Percentiles rank a stretch among this genome's conserved stretches.
phyloP scores from a whole-genome alignment of 495 filamentous ascomycete species.

The Penicillium lividum region DNA sequence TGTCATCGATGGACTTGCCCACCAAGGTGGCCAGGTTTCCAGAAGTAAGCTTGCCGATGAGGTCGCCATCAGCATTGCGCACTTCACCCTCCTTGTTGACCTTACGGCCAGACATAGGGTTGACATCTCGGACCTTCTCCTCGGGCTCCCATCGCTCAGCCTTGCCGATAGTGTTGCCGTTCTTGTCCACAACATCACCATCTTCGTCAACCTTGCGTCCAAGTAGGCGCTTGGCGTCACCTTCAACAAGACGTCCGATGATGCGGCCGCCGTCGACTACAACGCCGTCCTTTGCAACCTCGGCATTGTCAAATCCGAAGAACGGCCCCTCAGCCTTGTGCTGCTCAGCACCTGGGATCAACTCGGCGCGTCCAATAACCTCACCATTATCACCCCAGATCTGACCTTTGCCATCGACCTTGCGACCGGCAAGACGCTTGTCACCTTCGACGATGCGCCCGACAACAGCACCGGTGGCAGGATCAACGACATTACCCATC shows the following conservation, averaged over 20 bases:
- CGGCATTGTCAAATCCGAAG: conserved; percentile 69
- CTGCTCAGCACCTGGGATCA: conserved; percentile 72
- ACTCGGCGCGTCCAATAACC: conserved; percentile 73
- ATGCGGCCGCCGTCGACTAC: conserved; percentile 64
- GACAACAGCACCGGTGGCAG: conserved; percentile 63
- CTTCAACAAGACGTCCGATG: conserved; percentile 72
- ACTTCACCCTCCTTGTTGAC: conserved; percentile 85
- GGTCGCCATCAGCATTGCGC: conserved; percentile 74
- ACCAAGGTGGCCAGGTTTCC: conserved; percentile 69
- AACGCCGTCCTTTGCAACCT: conserved; percentile 75
- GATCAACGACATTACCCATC: conserved; percentile 78
- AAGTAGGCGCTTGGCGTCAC: conserved; percentile 68
- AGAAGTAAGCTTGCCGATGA: conserved; percentile 76
- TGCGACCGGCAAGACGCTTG: conserved; percentile 70
- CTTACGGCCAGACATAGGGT: conserved; percentile 72
- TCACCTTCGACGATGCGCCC: conserved; percentile 78
- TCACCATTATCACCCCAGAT: conserved; percentile 81
- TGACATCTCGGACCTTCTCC: conserved; percentile 64
- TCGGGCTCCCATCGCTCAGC: conserved; percentile 83
- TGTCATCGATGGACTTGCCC: conserved; percentile 81
- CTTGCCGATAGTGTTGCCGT: conserved; percentile 78
- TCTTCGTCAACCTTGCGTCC: conserved; percentile 81
- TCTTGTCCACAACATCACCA: conserved; percentile 78
- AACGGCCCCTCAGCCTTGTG: conserved; percentile 76
- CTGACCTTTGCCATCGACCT: conserved; percentile 79